Evolutionary conservation across 140 eudicot genomes (phyloP), one percentile per base, ranked within the genome.

Genomic region (Oenanthe javanica): DNA sequence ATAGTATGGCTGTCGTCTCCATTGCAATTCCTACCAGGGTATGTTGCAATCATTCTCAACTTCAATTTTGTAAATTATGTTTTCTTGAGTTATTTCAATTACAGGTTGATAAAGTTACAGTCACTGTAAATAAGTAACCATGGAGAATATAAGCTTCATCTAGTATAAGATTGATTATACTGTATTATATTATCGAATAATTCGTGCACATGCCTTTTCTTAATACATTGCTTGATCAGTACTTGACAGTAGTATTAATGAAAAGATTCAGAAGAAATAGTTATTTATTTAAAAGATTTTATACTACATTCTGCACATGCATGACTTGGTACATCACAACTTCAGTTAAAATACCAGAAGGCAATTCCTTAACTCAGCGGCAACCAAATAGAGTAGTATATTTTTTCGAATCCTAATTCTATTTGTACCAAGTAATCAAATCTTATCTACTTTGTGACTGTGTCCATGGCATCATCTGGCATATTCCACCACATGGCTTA

Each of bases 291-390:
- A 67, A 73, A 80, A 88, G 84, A 86, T 86, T 84, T 79, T 86
- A 71, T 69, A 51, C 73, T 82, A 77, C 81, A 87, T 78, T 82
- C 27, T 82, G 85, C 91, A 88, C 86, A 89, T 90, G 89, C 76
- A 79, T 81, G 79, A 52, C 85, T 83, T 82, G 72, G 49, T 83
- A 69, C 82, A 79, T 88, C 46, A 63, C 74, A 67, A 67, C 2
- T 63, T 5, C 38, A 63, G 70, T 63, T 40, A 82, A 81, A 74
- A 19, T 46, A 81, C 76, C 87, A 81, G 79, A 78, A 85, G 83
- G 77, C 79, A 63, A 92, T 93, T 23, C 96, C 93, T 9, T 42
- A 51, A 27, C 61, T 31, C 45, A 61, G 23, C 5, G 48, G n/a
- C 75, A 12, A 70, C 48, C 23, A 14, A 69, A 36, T 36, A 31